Conservation (phyloP, 1,284 basidiomycete genomes). For the Pseudozyma tsukubaensis region DNA sequence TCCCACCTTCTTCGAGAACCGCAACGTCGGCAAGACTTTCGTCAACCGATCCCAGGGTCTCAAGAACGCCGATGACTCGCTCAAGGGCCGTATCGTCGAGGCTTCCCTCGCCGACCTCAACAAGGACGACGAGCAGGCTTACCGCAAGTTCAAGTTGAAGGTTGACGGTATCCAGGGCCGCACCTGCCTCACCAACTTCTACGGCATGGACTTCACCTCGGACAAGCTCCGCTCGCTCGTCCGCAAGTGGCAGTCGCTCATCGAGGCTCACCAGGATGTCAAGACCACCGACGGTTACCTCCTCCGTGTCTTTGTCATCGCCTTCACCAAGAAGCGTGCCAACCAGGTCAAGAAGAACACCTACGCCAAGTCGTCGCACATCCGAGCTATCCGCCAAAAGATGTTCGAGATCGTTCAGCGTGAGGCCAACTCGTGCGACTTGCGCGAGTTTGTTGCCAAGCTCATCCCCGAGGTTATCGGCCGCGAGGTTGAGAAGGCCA, state of each 20-base stretch:
- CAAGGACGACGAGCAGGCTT: slow-evolving; percentile 99
- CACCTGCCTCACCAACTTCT: slow-evolving; percentile 99
- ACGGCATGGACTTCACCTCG: slow-evolving; percentile 99
- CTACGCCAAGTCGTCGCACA: slow-evolving; percentile 93
- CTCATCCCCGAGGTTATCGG: slow-evolving; percentile 99
- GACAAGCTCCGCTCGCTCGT: slow-evolving; percentile 99
- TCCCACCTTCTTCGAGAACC: slow-evolving; percentile 95
- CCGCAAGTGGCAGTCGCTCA: slow-evolving; percentile 99
- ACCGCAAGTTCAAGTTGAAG: slow-evolving; percentile 99
- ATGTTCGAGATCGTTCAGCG: slow-evolving; percentile 99
- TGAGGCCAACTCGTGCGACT: slow-evolving; percentile 92
- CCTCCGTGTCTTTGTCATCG: slow-evolving; percentile 97
- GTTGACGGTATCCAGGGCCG: slow-evolving; percentile 98
- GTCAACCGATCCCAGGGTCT: slow-evolving; percentile 98
- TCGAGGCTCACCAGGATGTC: slow-evolving; percentile 98
- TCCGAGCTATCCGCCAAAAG: slow-evolving; percentile 98
- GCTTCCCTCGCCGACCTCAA: slow-evolving; percentile 97
- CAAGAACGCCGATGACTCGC: slow-evolving; percentile 98
- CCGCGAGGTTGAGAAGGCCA: slow-evolving; percentile 99
- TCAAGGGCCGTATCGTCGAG: slow-evolving; percentile 97
- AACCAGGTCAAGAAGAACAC: slow-evolving; percentile 99
- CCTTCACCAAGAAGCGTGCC: slow-evolving; percentile 96
- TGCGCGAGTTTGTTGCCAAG: slow-evolving; percentile 95
- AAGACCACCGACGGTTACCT: slow-evolving; percentile 99
- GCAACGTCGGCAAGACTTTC: slow-evolving; percentile 98